phyloP scores from a whole-genome alignment of 2,329 filamentous ascomycete species.

The Huntiella bhutanensis region DNA sequence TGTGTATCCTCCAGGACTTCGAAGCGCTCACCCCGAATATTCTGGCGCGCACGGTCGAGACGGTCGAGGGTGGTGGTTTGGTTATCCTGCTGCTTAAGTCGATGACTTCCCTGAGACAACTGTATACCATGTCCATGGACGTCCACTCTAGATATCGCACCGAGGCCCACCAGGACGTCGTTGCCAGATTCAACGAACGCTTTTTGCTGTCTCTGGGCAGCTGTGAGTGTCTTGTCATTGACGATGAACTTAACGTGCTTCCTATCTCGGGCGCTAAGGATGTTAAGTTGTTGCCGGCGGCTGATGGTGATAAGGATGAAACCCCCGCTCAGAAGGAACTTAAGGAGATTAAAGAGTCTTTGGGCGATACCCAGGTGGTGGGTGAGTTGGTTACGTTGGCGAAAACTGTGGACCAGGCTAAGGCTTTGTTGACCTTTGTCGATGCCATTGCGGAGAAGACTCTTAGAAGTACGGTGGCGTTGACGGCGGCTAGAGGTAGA shows the following conservation, averaged over 20 bases:
- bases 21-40: constrained; percentile 96
- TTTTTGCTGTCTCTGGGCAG: constrained; percentile 92
- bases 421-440: constrained; percentile 89
- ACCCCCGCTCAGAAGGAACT: constrained; percentile 58
- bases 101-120: constrained; percentile 91
- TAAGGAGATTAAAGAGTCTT: constrained; percentile 67
- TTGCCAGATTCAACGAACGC: constrained; percentile 90
- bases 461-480: constrained; percentile 72
- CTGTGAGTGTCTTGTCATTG: constrained; percentile 88
- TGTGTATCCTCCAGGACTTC: constrained; percentile 97
- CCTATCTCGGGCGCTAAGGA: constrained; percentile 91
- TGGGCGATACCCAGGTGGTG: constrained; percentile 71
- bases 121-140: constrained; percentile 95
- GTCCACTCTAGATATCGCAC: constrained; percentile 92
- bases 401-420: constrained; percentile 85
- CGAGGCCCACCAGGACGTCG: constrained; percentile 87
- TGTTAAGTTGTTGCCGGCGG: constrained; percentile 63
- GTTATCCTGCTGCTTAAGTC: constrained; percentile 83
- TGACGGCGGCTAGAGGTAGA: constrained; percentile 84
- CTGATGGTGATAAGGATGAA: constrained; percentile 53
- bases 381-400: constrained; percentile 70
- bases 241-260: constrained; percentile 92
- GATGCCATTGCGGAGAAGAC: constrained; percentile 96
- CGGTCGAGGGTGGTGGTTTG: constrained; percentile 86
- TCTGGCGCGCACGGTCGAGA: constrained; percentile 85